Evolutionary conservation across 495 filamentous ascomycete species (phyloP).

Genomic region (Jackrogersella multiformis): DNA sequence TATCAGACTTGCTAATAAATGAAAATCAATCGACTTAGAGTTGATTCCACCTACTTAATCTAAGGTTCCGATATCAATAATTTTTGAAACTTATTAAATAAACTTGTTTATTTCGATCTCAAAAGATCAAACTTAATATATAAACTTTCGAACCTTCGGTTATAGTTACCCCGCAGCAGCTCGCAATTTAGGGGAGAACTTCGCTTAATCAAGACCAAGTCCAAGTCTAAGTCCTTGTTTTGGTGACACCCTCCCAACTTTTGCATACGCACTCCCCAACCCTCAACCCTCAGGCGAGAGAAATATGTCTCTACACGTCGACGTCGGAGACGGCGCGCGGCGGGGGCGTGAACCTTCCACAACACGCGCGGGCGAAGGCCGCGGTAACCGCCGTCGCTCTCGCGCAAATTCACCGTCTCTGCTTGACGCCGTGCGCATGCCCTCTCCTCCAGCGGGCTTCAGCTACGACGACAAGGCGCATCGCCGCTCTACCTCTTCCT

Average conservation of each 20-base stretch:
- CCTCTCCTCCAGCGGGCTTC: conserved; percentile 49
- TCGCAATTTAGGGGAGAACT: conserved; percentile 11
- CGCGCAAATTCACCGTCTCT: conserved; percentile 51
- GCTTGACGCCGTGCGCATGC: conserved; percentile 60
- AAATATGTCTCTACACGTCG: conserved; percentile 65
- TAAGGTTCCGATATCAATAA: not conserved
- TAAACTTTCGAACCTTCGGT: conserved; percentile 4
- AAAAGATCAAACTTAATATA: not conserved
- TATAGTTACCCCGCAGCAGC: conserved; percentile 29
- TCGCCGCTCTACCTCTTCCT: conserved; percentile 38
- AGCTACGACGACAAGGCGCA: conserved; percentile 45
- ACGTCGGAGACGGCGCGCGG: conserved; percentile 66
- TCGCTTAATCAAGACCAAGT: conserved; percentile 20
- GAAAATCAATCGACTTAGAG: conserved; percentile 2
- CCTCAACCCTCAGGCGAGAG: not conserved
- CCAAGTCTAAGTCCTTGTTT: no score
- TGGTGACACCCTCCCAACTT: not conserved
- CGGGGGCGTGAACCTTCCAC: conserved; percentile 70
- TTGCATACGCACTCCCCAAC: not conserved
- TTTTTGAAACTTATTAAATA: conserved; percentile 6
- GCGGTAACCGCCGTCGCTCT: conserved; percentile 55
- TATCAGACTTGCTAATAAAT: not conserved
- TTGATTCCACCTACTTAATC: not conserved
- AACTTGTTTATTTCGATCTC: conserved; percentile 7
- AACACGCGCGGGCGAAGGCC: conserved; percentile 49